phyloP scores from a whole-genome alignment of 2,329 filamentous ascomycete species.

The Sarocladiaceae sp. region DNA sequence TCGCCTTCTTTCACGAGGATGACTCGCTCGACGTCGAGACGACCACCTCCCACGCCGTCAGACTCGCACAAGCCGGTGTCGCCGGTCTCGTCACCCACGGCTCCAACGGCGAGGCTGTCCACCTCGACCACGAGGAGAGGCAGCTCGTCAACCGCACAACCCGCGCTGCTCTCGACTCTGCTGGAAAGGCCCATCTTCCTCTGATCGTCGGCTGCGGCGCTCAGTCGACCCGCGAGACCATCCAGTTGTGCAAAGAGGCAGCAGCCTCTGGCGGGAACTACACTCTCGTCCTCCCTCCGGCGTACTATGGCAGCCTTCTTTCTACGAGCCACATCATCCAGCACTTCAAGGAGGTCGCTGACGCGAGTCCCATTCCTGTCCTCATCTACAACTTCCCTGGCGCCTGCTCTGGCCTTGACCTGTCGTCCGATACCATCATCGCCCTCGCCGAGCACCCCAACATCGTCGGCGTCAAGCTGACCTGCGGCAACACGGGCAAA shows the following conservation, averaged over 20 bases:
- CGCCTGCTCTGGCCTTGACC: constrained; percentile 49
- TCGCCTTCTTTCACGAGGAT: constrained; percentile 53
- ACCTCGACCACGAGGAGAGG: constrained; percentile 60
- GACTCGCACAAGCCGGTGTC: constrained; percentile 56
- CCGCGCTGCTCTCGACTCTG: constrained; percentile 51
- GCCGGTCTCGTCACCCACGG: constrained; percentile 64
- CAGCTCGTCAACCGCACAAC: constrained; percentile 55
- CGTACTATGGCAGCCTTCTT: constrained; percentile 59
- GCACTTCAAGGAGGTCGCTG: constrained; percentile 58
- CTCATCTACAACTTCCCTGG: constrained; percentile 60
- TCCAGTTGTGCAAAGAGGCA: constrained; percentile 60
- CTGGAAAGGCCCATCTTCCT: constrained; percentile 48
- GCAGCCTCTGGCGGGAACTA: constrained; percentile 58
- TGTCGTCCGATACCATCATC: constrained; percentile 50
- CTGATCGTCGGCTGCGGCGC: constrained; percentile 65
- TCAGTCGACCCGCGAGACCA: constrained; percentile 60
- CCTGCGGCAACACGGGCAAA: constrained; percentile 59
- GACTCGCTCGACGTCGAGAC: constrained; percentile 50
- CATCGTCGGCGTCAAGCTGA: constrained; percentile 58
- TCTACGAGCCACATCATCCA: constrained; percentile 49
- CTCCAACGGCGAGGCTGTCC: constrained; percentile 68
- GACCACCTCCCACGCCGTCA: constrained; percentile 45
- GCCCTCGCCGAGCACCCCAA: constrained; percentile 46
- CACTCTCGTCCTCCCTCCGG: constrained; percentile 61
- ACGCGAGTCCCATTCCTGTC: constrained; percentile 49